A percentile compares a stretch with the other conserved stretches of the same genome.
Evolutionary conservation across 805 yeast genomes (phyloP).

Genomic region (Zygosaccharomyces lentus): DNA sequence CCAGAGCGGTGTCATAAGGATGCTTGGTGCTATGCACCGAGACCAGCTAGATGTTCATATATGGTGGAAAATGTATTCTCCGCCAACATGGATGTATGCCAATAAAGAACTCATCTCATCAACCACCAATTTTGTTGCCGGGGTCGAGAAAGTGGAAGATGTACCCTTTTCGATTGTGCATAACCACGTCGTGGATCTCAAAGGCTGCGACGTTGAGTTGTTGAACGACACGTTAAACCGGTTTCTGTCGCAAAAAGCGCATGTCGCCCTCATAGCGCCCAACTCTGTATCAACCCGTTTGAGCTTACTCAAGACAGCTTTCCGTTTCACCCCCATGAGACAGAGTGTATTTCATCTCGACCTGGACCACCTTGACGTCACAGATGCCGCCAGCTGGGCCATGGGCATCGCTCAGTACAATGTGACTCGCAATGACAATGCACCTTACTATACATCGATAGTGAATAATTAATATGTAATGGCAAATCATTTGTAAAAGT

Average conservation of each 20-base stretch:
- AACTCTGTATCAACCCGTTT: constrained; percentile 16
- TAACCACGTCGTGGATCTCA: constrained; percentile 40
- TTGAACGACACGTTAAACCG: constrained; percentile 24
- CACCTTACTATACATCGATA: constrained; percentile 9
- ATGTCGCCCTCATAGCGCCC: constrained; percentile 19
- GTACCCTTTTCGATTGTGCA: constrained; percentile 10
- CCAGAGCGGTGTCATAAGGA: constrained; percentile 85
- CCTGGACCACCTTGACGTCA: constrained; percentile 66
- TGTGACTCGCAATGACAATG: constrained; percentile 17
- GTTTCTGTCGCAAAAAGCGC: constrained; percentile 11
- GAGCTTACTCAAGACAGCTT: neutral
- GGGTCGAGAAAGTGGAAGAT: constrained; percentile 22
- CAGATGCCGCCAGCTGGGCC: constrained; percentile 41
- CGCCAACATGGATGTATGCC: constrained; percentile 79
- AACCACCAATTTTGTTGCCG: constrained; percentile 21
- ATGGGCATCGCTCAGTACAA: constrained; percentile 66
- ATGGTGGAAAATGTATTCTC: constrained; percentile 95
- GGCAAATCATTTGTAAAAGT: constrained; percentile 71
- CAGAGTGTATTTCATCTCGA: constrained; percentile 52
- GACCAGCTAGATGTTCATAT: constrained; percentile 41
- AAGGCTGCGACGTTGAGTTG: constrained; percentile 40
- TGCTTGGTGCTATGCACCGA: constrained; percentile 21
- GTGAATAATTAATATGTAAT: constrained; percentile 1
- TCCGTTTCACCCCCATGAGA: constrained; percentile 28
- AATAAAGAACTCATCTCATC: constrained; percentile 23